Conservation (phyloP, 192 early-diverging fungal species). For the Coemansia javaensis region DNA sequence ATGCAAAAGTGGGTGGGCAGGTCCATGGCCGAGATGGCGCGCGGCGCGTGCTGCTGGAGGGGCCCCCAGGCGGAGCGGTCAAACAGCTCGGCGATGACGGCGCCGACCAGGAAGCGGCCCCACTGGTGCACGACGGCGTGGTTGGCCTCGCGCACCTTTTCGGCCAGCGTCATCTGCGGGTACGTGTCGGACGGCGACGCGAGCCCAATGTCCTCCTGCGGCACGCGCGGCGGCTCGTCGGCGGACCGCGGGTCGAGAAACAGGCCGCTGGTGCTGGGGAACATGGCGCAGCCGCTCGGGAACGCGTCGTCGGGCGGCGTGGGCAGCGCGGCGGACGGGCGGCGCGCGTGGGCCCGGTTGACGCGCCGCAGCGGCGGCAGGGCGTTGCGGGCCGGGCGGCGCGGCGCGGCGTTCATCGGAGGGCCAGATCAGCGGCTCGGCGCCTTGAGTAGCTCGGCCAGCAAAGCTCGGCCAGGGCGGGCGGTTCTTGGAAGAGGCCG, state of each 20-base stretch:
- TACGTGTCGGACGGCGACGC: constrained; percentile 14
- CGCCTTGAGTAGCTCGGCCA: too few species aligned
- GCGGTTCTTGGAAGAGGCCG: too few species aligned
- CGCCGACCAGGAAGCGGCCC: constrained; percentile 32
- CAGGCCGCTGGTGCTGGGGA: too few species aligned
- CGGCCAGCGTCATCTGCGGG: constrained; percentile 22
- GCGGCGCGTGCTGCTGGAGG: constrained; percentile 1
- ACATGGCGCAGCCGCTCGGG: too few species aligned
- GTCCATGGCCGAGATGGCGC: constrained; percentile 31
- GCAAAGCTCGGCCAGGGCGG: too few species aligned
- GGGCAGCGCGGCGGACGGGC: constrained; percentile 8
- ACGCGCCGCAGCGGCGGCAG: constrained; percentile 4
- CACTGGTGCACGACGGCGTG: constrained; percentile 39
- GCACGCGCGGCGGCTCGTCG: not conserved
- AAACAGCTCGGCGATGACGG: constrained; percentile 31
- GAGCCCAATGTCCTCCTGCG: constrained; percentile 11
- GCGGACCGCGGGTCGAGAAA: not conserved
- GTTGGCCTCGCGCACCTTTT: constrained; percentile 40
- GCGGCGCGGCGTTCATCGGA: not conserved
- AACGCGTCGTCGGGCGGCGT: constrained; percentile 24
- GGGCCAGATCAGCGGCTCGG: too few species aligned
- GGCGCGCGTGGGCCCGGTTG: too few species aligned
- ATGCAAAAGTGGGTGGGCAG: constrained; percentile 45
- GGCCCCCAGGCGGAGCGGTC: constrained; percentile 5
- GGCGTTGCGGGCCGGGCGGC: constrained; percentile 4